phyloP scores from a whole-genome alignment of 1,284 basidiomycete genomes.

The Hortiboletus rubellus region DNA sequence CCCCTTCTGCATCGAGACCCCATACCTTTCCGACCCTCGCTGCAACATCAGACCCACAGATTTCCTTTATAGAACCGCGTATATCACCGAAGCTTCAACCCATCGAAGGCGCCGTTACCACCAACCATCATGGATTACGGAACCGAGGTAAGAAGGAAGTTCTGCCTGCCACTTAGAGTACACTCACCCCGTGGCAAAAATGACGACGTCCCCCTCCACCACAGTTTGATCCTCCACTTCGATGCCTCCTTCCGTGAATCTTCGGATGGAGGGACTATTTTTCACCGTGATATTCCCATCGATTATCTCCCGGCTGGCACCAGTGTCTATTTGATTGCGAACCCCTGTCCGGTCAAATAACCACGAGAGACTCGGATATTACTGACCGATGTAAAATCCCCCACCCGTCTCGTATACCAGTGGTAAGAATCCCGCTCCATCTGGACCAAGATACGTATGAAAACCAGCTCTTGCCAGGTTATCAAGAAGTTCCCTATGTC shows the following conservation, averaged over 20 bases:
- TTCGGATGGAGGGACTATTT: conserved; percentile 33
- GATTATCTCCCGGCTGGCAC: conserved; percentile 40
- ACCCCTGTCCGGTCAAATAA: background rate
- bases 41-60: conserved; percentile 41
- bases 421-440: conserved; percentile 40
- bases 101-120: background rate
- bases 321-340: conserved; percentile 29
- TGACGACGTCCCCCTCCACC: conserved; percentile 44
- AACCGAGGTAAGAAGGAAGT: background rate
- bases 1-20: conserved; percentile 48
- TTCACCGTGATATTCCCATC: conserved; percentile 49
- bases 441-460: conserved; percentile 41
- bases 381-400: conserved; percentile 42
- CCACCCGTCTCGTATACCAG: conserved; percentile 40
- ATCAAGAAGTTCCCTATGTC: conserved; percentile 37
- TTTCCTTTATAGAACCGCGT: conserved; percentile 32
- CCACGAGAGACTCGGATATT: background rate
- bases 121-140: background rate
- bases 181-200: conserved; percentile 45
- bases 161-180: background rate
- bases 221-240: conserved; percentile 42
- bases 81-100: conserved; percentile 26
- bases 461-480: conserved; percentile 45
- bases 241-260: conserved; percentile 37
- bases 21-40: conserved; percentile 41